These are phyloP conservation scores for Trichoderma atrobrunneum DNA, from an alignment of 2,329 filamentous ascomycete genomes.

Conservation along the genomic window DNA sequence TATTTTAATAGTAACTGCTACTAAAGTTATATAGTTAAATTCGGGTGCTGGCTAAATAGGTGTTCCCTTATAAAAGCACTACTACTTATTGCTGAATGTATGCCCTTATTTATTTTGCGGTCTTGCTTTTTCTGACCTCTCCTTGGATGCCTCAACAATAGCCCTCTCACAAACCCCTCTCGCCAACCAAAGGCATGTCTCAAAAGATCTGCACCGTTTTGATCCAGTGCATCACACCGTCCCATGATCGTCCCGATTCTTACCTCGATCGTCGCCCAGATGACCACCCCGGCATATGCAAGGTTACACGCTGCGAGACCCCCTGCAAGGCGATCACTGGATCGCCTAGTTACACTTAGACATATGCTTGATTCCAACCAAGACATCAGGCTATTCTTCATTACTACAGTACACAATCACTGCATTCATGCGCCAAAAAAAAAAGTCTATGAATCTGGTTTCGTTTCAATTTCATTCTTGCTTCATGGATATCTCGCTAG, in stretches of 20 bases:
- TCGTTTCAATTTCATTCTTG: neutral
- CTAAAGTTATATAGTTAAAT: too few species aligned
- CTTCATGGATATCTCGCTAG: neutral
- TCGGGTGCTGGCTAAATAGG: too few species aligned
- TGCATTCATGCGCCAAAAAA: neutral
- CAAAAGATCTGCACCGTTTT: neutral
- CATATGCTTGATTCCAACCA: neutral
- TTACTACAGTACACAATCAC: neutral
- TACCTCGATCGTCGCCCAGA: constrained; percentile 2
- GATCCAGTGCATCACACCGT: neutral
- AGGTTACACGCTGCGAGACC: neutral
- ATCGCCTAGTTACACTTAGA: neutral
- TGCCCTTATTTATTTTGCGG: too few species aligned
- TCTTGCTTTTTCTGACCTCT: too few species aligned
- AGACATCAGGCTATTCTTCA: neutral
- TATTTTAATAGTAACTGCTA: too few species aligned
- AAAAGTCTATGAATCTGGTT: neutral
- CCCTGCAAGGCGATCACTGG: neutral
- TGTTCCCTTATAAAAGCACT: too few species aligned
- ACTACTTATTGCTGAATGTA: too few species aligned
- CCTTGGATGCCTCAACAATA: neutral
- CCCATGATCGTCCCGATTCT: constrained; percentile 5
- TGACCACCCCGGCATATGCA: neutral
- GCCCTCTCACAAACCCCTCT: neutral
- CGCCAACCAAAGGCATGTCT: neutral